A percentile compares a stretch with the other conserved stretches of the same genome.
Conservation (phyloP, 2,329 filamentous ascomycete species). For the Mycocentrospora acerina region DNA sequence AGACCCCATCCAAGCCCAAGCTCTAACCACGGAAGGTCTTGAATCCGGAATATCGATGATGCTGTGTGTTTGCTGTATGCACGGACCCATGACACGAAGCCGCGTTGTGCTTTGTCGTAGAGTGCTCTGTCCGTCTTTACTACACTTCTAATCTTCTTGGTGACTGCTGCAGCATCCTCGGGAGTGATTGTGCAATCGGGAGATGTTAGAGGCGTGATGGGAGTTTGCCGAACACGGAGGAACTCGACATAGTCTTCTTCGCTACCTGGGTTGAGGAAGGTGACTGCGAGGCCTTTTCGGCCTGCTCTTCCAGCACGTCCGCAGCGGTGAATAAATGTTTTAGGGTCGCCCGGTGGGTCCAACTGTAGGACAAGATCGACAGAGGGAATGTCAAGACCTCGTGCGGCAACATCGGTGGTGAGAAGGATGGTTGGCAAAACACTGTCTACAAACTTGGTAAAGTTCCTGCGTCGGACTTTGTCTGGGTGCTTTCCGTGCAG, state of each 20-base stretch:
- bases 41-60: slow-evolving; percentile 82
- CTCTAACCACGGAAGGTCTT: slow-evolving; percentile 82
- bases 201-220: slow-evolving; percentile 64
- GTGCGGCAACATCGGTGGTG: slow-evolving; percentile 88
- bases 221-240: slow-evolving; percentile 82
- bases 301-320: slow-evolving; percentile 65
- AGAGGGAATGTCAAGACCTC: slow-evolving; percentile 87
- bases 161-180: slow-evolving; percentile 60
- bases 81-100: slow-evolving; percentile 90
- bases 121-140: slow-evolving; percentile 64
- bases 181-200: slow-evolving; percentile 61
- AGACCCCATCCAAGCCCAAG: slow-evolving; percentile 83
- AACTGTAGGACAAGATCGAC: slow-evolving; percentile 91
- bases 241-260: slow-evolving; percentile 92
- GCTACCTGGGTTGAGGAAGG: slow-evolving; percentile 77
- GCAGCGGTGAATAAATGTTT: slow-evolving; percentile 72
- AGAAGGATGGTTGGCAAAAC: slow-evolving; percentile 77
- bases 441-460: slow-evolving; percentile 74
- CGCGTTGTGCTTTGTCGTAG: slow-evolving; percentile 85
- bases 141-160: slow-evolving; percentile 62
- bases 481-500: slow-evolving; percentile 91
- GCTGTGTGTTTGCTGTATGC: slow-evolving; percentile 91
- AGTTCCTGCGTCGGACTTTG: slow-evolving; percentile 86
- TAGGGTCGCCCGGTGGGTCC: slow-evolving; percentile 83
- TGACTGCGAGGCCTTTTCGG: slow-evolving; percentile 75